phyloP scores from a whole-genome alignment of 768 basidiomycete species.

The Rubroboletus satanas region DNA sequence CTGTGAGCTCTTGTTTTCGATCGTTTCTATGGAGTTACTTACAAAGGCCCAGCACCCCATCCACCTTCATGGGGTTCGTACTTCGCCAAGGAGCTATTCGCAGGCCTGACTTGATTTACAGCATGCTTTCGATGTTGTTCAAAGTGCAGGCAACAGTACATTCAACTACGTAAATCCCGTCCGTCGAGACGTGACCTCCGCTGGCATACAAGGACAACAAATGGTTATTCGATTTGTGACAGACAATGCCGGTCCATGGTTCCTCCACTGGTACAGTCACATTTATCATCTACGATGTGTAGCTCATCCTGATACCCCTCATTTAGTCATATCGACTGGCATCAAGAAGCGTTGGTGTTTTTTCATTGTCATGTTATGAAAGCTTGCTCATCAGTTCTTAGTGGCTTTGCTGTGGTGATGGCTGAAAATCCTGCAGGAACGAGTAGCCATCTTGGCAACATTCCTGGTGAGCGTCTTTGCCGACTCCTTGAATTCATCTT shows the following conservation, averaged over 20 bases:
- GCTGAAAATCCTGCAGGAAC: conserved; percentile 23
- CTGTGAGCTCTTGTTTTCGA: conserved; percentile 17
- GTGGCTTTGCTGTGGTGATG: conserved; percentile 28
- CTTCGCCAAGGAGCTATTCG: neutral
- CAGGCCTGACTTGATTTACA: conserved; percentile 9
- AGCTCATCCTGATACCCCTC: neutral
- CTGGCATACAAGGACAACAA: conserved; percentile 34
- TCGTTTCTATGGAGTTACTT: neutral
- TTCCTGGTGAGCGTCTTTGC: conserved; percentile 13
- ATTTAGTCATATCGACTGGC: conserved; percentile 30
- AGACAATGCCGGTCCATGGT: conserved; percentile 62
- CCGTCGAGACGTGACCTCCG: conserved; percentile 29
- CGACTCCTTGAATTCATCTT: neutral
- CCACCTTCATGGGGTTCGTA: conserved; percentile 29
- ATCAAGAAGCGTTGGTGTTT: conserved; percentile 21
- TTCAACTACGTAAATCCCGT: conserved; percentile 38
- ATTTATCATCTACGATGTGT: neutral
- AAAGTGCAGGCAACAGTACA: conserved; percentile 23
- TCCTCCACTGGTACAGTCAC: conserved; percentile 37
- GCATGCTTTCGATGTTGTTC: conserved; percentile 37
- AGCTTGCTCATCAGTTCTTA: conserved; percentile 1
- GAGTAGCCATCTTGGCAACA: conserved; percentile 7
- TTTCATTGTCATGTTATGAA: neutral
- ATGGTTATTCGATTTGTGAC: conserved; percentile 55
- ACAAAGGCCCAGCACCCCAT: conserved; percentile 23